Evolutionary conservation across 1,139 yeast genomes (phyloP), one percentile per base, ranked within the genome.

Genomic region (Yamadazyma diospyri): DNA sequence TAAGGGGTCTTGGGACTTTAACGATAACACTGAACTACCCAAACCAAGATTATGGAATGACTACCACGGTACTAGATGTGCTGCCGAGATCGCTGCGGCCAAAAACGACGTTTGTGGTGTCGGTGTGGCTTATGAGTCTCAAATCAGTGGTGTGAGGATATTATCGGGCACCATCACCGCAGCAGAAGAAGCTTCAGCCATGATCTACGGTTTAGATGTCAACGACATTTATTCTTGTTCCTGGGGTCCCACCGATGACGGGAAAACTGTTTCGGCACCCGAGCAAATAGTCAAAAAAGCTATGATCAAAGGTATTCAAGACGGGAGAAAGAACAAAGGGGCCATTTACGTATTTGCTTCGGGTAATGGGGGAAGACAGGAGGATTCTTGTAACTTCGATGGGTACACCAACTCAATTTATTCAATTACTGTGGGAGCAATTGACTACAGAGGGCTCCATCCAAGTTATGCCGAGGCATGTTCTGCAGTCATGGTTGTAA

Each of bases 171-270:
- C 72, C 23, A 75, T 94, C 32, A 78, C 94, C 4, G 69, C 86
- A 4, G 94, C 82, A 35, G 95, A 88, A 41, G 98, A 94, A 57
- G 97, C 98, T 0, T 76, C 84, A 2, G 85, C 97, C 1, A 64
- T 94, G 67, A 70, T 84, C 27, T 84, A 82, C 57, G 94, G 81
- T 0, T 65, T 83, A 48, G 89, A 86, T 40, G 69, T 72, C 8
- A 92, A 92, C 54, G 95, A 89, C 56, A 92, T 94, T 24, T 94
- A 87, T 57, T 86, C 96, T 3, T 94, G 99, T 57, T 87, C 96
- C 4, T 94, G 99, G 99, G 99, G 99, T 2, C 99, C 99, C 1
- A 76, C 89, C 1, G 99, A 94, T 56, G 85, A 89, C 55, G 99
- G 98, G 0, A 69, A 58, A 40, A 77, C 95, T 0, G 76, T 92